phyloP scores from a whole-genome alignment of 1,139 yeast species.

The Taphrina deformans region DNA sequence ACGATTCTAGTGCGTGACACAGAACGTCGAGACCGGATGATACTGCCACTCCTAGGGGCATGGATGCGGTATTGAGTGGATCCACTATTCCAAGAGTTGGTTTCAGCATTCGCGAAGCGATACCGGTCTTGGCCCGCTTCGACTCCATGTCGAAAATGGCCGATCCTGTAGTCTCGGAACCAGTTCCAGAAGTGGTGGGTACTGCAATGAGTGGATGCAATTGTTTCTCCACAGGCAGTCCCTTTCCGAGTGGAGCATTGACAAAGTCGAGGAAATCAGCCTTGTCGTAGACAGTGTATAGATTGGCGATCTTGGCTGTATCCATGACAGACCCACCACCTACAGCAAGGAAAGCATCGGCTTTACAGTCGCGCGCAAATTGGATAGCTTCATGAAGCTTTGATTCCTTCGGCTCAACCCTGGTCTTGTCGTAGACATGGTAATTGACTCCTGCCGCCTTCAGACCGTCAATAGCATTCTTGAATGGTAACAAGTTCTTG shows the following conservation, averaged over 20 bases:
- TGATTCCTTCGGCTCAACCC: constrained; percentile 48
- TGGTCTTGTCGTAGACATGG: constrained; percentile 47
- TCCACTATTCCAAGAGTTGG: constrained; percentile 50
- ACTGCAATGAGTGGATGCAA: constrained; percentile 51
- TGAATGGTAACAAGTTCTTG: constrained; percentile 44
- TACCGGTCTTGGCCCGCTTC: constrained; percentile 49
- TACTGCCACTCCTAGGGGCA: constrained; percentile 51
- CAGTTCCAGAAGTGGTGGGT: constrained; percentile 52
- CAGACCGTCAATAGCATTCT: constrained; percentile 45
- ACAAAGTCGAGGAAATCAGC: constrained; percentile 49
- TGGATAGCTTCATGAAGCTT: constrained; percentile 47
- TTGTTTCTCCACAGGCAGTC: constrained; percentile 45
- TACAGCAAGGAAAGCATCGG: constrained; percentile 49
- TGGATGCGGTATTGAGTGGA: constrained; percentile 49
- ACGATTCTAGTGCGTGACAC: constrained; percentile 52
- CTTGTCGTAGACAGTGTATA: constrained; percentile 48
- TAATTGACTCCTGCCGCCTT: constrained; percentile 47
- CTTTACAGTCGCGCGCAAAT: constrained; percentile 47
- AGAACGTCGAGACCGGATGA: constrained; percentile 52
- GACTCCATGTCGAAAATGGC: constrained; percentile 45
- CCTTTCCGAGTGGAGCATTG: constrained; percentile 51
- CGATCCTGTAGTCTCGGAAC: constrained; percentile 42
- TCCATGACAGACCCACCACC: constrained; percentile 52
- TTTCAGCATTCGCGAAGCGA: constrained; percentile 48
- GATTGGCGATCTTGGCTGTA: constrained; percentile 49